These are phyloP conservation scores for Fragaria vesca DNA, from an alignment of 306 rosid genomes.

Conservation along the genomic window DNA sequence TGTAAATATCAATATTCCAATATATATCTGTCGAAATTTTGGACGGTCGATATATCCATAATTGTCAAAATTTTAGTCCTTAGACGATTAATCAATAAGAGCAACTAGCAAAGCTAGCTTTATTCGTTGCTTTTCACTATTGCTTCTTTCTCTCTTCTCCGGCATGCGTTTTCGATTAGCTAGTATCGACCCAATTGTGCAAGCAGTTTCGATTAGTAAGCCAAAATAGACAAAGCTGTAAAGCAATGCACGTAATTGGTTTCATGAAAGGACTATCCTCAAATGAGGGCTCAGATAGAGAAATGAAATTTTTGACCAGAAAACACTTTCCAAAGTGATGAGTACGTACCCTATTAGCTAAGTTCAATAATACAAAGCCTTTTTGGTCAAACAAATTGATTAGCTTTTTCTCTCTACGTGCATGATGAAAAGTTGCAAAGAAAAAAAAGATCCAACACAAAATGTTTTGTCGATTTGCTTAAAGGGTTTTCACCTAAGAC, in stretches of 20 bases:
- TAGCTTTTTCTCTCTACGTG: constrained; percentile 15
- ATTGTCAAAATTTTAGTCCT: too few relatives aligned
- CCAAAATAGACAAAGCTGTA: constrained; percentile 16
- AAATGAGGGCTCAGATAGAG: constrained; percentile 2
- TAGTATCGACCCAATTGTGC: constrained; percentile 12
- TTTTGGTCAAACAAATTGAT: constrained; percentile 23
- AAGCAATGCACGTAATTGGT: constrained; percentile 8
- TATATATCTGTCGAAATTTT: too few relatives aligned
- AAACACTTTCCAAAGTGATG: constrained; percentile 31
- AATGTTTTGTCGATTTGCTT: constrained; percentile 16
- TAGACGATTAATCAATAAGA: not conserved
- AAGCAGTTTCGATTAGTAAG: not conserved
- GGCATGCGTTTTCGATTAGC: constrained; percentile 22
- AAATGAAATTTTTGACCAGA: constrained; percentile 41
- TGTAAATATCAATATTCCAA: too few relatives aligned
- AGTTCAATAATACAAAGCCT: constrained; percentile 19
- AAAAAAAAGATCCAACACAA: constrained; percentile 9
- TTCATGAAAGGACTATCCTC: constrained; percentile 20
- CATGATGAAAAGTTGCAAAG: constrained; percentile 13
- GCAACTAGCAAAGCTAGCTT: not conserved
- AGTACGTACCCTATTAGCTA: not conserved
- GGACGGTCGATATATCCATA: too few relatives aligned
- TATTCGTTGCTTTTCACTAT: not conserved
- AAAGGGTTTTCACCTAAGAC: constrained; percentile 3
- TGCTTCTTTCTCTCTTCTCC: not conserved